Evolutionary conservation across 805 yeast species (phyloP).

Genomic region (Alloascoidea hylecoeti): DNA sequence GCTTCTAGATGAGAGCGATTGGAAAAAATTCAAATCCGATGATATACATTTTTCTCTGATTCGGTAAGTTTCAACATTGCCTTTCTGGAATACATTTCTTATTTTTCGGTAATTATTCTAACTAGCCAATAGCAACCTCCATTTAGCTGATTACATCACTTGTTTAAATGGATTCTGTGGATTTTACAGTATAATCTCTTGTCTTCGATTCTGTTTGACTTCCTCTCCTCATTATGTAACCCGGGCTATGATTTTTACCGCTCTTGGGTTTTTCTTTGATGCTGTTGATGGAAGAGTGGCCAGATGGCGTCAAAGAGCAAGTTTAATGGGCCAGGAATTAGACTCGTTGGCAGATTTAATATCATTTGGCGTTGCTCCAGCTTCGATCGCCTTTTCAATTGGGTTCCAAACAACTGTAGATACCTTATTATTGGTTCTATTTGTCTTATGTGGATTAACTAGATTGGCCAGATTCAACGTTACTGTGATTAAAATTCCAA

Average conservation of each 20-base stretch:
- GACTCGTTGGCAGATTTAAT: constrained; percentile 93
- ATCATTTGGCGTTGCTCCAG: constrained; percentile 93
- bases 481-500: constrained; percentile 85
- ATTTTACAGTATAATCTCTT: constrained; percentile 77
- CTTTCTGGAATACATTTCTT: background rate
- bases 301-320: constrained; percentile 79
- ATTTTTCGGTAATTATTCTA: constrained; percentile 1
- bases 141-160: constrained; percentile 93
- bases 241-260: constrained; percentile 79
- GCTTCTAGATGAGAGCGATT: constrained; percentile 66
- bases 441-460: constrained; percentile 87
- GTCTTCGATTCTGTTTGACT: constrained; percentile 67
- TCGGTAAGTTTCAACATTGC: constrained; percentile 12
- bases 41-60: constrained; percentile 76
- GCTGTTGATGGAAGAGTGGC: constrained; percentile 97
- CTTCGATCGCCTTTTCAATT: constrained; percentile 79
- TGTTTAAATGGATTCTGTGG: constrained; percentile 90
- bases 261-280: constrained; percentile 90
- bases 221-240: constrained; percentile 45
- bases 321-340: constrained; percentile 93
- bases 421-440: constrained; percentile 58
- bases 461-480: constrained; percentile 93
- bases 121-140: constrained; percentile 49
- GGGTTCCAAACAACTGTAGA: constrained; percentile 83
- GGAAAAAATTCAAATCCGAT: constrained; percentile 69